These are phyloP conservation scores for Lolium multiflorum DNA, from an alignment of 176 grass and related monocot genomes.

Conservation along the genomic window DNA sequence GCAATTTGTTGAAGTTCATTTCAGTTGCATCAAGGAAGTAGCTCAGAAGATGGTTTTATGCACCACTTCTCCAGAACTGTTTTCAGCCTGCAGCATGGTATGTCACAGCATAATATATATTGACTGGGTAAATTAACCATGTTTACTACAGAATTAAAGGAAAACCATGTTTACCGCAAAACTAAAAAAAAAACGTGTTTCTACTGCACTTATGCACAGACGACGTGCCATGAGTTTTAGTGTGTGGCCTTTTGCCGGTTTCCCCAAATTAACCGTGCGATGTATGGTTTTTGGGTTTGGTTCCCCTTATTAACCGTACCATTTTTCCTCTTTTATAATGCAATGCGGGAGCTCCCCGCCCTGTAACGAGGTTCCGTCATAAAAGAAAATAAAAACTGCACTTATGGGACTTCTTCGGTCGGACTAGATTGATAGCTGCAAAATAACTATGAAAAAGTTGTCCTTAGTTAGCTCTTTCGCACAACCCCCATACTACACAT, in stretches of 20 bases:
- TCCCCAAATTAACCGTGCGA: too few relatives aligned
- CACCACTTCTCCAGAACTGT: background rate
- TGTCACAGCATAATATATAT: background rate
- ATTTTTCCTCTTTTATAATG: too few relatives aligned
- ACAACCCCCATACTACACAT: background rate
- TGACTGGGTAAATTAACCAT: background rate
- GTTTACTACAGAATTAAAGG: too few relatives aligned
- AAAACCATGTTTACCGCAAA: too few relatives aligned
- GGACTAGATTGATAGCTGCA: constrained; percentile 2
- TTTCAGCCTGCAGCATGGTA: background rate
- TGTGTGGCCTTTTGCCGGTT: too few relatives aligned
- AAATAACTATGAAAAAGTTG: background rate
- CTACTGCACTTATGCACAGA: too few relatives aligned
- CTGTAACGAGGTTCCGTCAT: too few relatives aligned
- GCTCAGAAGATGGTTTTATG: background rate
- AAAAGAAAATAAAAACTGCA: background rate
- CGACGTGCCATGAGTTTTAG: too few relatives aligned
- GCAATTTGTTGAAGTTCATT: constrained; percentile 14
- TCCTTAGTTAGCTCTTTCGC: background rate
- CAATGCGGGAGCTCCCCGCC: too few relatives aligned
- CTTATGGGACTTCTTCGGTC: background rate
- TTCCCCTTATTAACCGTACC: too few relatives aligned
- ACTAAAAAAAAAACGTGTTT: too few relatives aligned
- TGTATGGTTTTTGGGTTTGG: too few relatives aligned
- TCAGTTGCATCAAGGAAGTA: constrained; percentile 2